Percentiles rank a stretch among this genome's conserved stretches.
Evolutionary conservation across 2,329 filamentous ascomycete species (phyloP).

Genomic region (Periglandula ipomoeae): DNA sequence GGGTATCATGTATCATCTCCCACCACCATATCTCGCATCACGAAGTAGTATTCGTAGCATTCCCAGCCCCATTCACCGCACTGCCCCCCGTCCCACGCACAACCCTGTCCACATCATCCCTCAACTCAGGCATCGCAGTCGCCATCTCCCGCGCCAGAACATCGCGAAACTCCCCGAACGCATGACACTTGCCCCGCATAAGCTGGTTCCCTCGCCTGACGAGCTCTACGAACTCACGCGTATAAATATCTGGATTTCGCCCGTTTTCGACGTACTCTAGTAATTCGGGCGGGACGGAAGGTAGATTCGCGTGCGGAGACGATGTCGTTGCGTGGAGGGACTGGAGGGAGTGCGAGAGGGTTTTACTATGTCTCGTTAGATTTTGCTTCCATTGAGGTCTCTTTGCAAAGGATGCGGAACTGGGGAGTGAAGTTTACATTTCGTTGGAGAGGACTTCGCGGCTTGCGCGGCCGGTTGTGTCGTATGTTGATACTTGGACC

Average conservation of each 20-base stretch:
- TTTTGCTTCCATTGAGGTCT: background rate
- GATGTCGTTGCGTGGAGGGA: conserved; percentile 31
- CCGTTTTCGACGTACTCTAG: conserved; percentile 62
- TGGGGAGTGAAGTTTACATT: conserved; percentile 36
- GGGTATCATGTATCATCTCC: background rate
- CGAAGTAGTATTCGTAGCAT: too few species aligned
- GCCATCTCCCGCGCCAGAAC: conserved; percentile 50
- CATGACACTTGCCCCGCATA: conserved; percentile 53
- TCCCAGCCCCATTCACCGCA: background rate
- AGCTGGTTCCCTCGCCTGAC: conserved; percentile 58
- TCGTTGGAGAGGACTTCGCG: conserved; percentile 47
- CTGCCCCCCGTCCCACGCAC: conserved; percentile 35
- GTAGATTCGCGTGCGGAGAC: conserved; percentile 30
- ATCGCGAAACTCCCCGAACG: conserved; percentile 53
- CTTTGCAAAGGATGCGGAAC: background rate
- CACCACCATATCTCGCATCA: background rate
- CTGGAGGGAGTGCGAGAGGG: conserved; percentile 29
- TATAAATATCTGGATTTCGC: conserved; percentile 67
- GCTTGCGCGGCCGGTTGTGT: conserved; percentile 40
- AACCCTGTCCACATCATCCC: conserved; percentile 41
- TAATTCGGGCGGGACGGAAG: conserved; percentile 51
- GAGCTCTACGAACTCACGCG: conserved; percentile 63
- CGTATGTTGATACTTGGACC: conserved; percentile 54
- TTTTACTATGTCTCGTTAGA: conserved; percentile 20
- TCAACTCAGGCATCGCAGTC: conserved; percentile 49